phyloP scores from a whole-genome alignment of 78 protist genomes.

The Guillardia theta region DNA sequence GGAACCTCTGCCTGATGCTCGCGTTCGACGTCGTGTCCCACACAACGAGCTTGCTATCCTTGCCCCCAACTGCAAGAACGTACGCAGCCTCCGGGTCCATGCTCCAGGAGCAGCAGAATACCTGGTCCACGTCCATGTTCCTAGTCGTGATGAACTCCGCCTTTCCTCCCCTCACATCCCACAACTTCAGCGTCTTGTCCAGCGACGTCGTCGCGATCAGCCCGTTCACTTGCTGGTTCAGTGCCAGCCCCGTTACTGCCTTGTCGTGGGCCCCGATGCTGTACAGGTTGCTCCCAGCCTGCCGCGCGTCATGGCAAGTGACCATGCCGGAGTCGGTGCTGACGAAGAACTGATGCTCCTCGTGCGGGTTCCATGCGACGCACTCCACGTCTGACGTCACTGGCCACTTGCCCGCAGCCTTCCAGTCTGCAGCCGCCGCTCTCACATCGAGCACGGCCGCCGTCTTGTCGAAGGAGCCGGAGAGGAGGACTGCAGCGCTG shows the following conservation, averaged over 20 bases:
- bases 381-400: neutral
- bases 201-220: neutral
- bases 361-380: conserved; percentile 27
- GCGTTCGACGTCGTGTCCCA: neutral
- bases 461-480: neutral
- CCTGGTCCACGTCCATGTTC: neutral
- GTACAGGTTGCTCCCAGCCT: neutral
- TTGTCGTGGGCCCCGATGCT: neutral
- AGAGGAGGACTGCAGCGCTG: neutral
- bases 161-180: neutral
- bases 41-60: neutral
- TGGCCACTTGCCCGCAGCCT: neutral
- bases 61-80: neutral
- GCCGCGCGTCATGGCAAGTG: conserved; percentile 8
- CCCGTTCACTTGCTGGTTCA: neutral
- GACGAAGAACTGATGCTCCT: conserved; percentile 2
- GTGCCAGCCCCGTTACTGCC: neutral
- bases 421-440: conserved; percentile 1
- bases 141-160: neutral
- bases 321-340: neutral
- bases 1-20: neutral
- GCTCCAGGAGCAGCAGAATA: neutral
- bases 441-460: neutral
- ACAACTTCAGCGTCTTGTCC: neutral
- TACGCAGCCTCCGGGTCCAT: neutral